These are phyloP conservation scores for Balamuthia mandrillaris DNA, from an alignment of 208 protist species.

Conservation along the genomic window DNA sequence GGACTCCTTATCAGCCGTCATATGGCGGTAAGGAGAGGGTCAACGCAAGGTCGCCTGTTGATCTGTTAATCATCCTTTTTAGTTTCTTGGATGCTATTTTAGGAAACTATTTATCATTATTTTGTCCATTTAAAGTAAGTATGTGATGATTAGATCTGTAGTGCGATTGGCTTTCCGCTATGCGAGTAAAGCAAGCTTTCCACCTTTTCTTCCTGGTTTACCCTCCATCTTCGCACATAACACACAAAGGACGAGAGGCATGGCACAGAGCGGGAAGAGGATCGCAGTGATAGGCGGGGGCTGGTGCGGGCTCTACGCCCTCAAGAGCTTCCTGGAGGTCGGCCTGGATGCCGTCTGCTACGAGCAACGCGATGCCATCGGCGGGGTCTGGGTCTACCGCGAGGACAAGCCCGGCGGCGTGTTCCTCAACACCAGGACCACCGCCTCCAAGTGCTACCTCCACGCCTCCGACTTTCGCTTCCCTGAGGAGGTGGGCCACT, in stretches of 20 bases:
- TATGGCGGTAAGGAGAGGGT: too few species aligned
- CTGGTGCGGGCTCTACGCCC: conserved; percentile 29
- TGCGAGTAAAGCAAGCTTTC: too few species aligned
- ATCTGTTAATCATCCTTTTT: too few species aligned
- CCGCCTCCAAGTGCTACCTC: conserved; percentile 29
- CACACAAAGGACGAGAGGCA: neutral
- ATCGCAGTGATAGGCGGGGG: conserved; percentile 21
- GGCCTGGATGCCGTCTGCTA: neutral
- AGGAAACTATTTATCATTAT: too few species aligned
- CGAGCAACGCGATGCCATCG: conserved; percentile 16
- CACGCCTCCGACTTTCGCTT: conserved; percentile 33
- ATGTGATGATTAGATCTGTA: too few species aligned
- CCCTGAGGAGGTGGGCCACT: conserved; percentile 5
- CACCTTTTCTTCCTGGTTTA: too few species aligned
- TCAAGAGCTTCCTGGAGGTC: conserved; percentile 28
- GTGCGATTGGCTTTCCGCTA: too few species aligned
- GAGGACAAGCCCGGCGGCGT: conserved; percentile 29
- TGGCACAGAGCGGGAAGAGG: neutral
- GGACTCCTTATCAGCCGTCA: too few species aligned
- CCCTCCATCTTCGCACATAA: too few species aligned
- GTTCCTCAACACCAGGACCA: conserved; percentile 18
- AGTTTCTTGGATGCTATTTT: too few species aligned
- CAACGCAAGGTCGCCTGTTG: too few species aligned
- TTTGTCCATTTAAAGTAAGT: too few species aligned
- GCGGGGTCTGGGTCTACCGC: conserved; percentile 29